A percentile compares a stretch with the other conserved stretches of the same genome.
Conservation (phyloP, 2,329 filamentous ascomycete species). For the Macroventuria anomochaeta region DNA sequence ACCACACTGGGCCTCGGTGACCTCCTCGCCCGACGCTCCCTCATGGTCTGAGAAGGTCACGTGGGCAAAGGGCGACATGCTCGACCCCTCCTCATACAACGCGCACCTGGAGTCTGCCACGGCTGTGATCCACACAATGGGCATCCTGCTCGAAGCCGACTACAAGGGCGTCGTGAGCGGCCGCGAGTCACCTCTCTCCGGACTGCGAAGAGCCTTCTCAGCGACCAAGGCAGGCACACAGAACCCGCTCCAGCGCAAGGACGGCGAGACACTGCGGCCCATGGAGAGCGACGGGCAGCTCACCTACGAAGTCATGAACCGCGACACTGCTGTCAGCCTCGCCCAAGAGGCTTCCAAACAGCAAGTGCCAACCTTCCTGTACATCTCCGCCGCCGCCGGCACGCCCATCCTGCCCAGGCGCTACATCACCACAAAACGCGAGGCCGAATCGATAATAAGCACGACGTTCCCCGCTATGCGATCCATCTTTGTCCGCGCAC, state of each 20-base stretch:
- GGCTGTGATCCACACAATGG: constrained; percentile 93
- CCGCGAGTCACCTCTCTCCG: constrained; percentile 79
- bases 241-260: constrained; percentile 71
- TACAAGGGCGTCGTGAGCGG: constrained; percentile 93
- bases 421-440: constrained; percentile 90
- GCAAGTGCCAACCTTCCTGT: constrained; percentile 75
- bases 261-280: constrained; percentile 65
- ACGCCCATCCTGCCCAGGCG: constrained; percentile 82
- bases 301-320: constrained; percentile 97
- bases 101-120: constrained; percentile 77
- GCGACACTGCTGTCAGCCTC: constrained; percentile 82
- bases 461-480: constrained; percentile 76
- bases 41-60: constrained; percentile 81
- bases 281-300: constrained; percentile 75
- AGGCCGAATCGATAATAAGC: constrained; percentile 80
- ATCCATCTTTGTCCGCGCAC: constrained; percentile 80
- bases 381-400: constrained; percentile 86
- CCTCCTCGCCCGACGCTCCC: constrained; percentile 73
- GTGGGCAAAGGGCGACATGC: constrained; percentile 88
- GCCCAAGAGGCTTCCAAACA: constrained; percentile 75
- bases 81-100: constrained; percentile 80
- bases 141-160: constrained; percentile 94
- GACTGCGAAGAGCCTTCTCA: constrained; percentile 79
- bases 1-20: constrained; percentile 81
- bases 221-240: constrained; percentile 65